phyloP scores from a whole-genome alignment of 352 stramenopile genomes.

The Phytophthora hibernalis region DNA sequence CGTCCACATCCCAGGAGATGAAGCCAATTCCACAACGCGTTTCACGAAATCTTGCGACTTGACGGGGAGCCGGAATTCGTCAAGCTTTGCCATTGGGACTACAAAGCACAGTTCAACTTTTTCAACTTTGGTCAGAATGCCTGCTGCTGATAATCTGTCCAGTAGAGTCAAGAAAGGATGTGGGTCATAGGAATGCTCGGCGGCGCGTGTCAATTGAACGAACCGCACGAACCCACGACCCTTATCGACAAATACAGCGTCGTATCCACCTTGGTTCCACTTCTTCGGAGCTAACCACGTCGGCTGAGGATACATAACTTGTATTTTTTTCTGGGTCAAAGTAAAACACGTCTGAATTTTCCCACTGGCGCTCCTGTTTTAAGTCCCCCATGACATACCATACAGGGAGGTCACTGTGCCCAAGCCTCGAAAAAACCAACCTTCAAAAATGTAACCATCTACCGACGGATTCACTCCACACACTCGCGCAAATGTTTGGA shows the following conservation, averaged over 20 bases:
- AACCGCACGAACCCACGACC: constrained; percentile 6
- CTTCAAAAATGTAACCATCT: constrained; percentile 1
- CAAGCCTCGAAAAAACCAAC: background rate
- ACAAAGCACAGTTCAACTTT: constrained; percentile 8
- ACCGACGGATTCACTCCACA: constrained; percentile 7
- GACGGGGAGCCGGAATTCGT: background rate
- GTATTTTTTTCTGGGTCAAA: constrained; percentile 13
- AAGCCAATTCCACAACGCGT: background rate
- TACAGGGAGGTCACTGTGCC: background rate
- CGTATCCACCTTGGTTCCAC: constrained; percentile 12
- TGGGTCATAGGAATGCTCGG: background rate
- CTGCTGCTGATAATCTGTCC: too few species aligned
- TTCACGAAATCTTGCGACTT: background rate
- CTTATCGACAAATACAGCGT: constrained; percentile 3
- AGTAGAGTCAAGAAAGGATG: background rate
- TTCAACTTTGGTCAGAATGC: background rate
- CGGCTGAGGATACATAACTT: background rate
- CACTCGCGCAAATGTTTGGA: background rate
- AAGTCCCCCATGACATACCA: background rate
- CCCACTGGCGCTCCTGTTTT: background rate
- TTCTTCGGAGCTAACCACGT: background rate
- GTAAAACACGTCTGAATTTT: background rate
- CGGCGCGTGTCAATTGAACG: background rate
- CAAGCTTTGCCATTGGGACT: background rate
- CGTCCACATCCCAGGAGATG: background rate